Evolutionary conservation across 192 early-diverging fungal species (phyloP).

Genomic region (Linnemannia hyalina): DNA sequence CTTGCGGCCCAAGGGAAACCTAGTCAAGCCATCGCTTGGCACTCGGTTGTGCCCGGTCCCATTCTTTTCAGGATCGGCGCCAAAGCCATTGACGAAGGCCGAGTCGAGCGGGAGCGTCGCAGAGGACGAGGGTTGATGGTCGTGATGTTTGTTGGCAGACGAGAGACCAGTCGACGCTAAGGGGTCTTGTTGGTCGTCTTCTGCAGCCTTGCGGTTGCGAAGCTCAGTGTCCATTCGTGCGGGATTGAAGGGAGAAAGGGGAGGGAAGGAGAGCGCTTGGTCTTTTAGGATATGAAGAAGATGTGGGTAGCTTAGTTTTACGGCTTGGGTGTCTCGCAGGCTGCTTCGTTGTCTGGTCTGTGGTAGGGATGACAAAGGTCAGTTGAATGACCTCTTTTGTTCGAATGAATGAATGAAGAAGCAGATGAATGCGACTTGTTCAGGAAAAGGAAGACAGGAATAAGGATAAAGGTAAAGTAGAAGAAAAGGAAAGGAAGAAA

Average conservation of each 20-base stretch:
- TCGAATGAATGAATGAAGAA: neutral
- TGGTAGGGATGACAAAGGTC: neutral
- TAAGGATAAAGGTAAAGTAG: neutral
- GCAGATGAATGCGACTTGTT: conserved; percentile 5
- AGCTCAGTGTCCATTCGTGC: conserved; percentile 38
- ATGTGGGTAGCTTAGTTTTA: neutral
- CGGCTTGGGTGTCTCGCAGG: neutral
- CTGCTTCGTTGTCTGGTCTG: neutral
- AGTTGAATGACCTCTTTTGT: conserved; percentile 45
- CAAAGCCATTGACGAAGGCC: neutral
- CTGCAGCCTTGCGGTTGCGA: conserved; percentile 30
- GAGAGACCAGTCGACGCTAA: conserved; percentile 13
- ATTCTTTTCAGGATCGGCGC: neutral
- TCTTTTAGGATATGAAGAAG: neutral
- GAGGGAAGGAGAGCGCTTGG: too few relatives aligned
- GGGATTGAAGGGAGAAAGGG: neutral
- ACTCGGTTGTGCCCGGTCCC: neutral
- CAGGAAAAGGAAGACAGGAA: neutral
- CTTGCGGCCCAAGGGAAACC: conserved; percentile 8
- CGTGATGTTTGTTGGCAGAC: conserved; percentile 36
- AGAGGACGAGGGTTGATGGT: neutral
- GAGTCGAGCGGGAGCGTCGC: neutral
- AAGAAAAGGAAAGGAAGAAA: neutral
- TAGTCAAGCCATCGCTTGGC: conserved; percentile 17
- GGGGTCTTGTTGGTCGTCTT: neutral